Evolutionary conservation across 306 rosid species (phyloP).

Genomic region (Quercus dentata): DNA sequence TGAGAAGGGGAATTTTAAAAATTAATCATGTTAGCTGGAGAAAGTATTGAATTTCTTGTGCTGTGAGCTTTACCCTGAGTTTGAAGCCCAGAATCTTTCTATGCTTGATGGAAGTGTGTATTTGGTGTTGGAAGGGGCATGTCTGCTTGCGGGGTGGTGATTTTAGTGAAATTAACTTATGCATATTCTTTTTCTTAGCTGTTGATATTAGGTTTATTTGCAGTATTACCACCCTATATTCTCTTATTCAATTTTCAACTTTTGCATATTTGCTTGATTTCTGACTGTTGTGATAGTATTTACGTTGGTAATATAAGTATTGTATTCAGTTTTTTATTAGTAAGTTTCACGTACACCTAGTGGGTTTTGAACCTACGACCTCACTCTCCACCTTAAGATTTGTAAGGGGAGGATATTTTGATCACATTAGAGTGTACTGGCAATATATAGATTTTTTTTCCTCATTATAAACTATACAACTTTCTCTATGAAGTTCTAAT

Average conservation of each 20-base stretch:
- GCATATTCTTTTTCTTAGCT: background rate
- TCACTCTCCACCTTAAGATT: no score
- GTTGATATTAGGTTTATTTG: background rate
- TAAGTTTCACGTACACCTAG: background rate
- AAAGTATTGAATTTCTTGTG: background rate
- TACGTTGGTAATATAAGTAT: background rate
- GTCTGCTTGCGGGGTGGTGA: no score
- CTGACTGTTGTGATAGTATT: background rate
- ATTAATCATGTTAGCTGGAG: background rate
- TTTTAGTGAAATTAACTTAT: background rate
- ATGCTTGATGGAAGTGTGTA: background rate
- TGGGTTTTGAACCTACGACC: no score
- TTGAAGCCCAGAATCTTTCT: background rate
- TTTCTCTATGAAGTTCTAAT: conserved; percentile 17
- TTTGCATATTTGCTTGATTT: background rate
- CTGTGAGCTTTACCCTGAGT: background rate
- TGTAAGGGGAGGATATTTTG: no score
- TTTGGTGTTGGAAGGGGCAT: background rate
- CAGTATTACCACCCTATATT: background rate
- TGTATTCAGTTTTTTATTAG: no score
- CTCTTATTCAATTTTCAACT: background rate
- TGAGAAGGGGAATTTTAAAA: background rate
- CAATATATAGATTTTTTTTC: background rate
- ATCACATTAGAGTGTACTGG: no score
- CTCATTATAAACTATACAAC: background rate